Base-by-base conservation (phyloP, 768 basidiomycete species). In the Tylopilus sp. region DNA sequence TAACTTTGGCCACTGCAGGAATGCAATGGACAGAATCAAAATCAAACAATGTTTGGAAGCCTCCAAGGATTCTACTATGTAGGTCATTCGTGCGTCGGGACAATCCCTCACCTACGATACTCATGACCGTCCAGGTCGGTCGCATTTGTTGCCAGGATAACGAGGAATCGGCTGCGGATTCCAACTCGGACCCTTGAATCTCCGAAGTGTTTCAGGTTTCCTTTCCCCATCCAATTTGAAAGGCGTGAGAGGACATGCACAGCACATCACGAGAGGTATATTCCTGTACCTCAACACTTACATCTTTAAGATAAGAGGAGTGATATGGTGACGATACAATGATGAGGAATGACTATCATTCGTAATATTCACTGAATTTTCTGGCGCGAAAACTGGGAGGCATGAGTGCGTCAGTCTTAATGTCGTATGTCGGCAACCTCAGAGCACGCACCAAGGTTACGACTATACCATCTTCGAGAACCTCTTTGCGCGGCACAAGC, bases 401-500 rank as follows among this genome's bases (percentile, higher is more conserved):
- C 9, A 9, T 19, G 21, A 37, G 37, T 9, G 21, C 37, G 5
- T 37, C 3, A 12, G 37, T 37, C 12, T 31, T 12, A 36, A 21
- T 37, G 9, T 14, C 4, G 12, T 19, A 10, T 12, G 37, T 10
- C 8, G 19, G n/a, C n/a, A n/a, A n/a, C 19, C 3, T 22, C 21
- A n/a, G 9, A 24, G 38, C 22, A 24, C 38, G 2, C 14, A 40
- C 38, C 38, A 40, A 40, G 21, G 78, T 81, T 19, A 82, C 76
- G 7, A 79, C 76, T 0, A 80, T 83, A 9, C 81, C 81, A 50
- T 83, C 80, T 3, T 63, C 60, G 3, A 83, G 66, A 11, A 48
- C 65, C 48, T 78, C 76, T 59, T 82, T 83, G 17, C 67, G 67
- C 9, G 78, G 75, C 1, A 77, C 69, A 21, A 80, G 72, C 48